Conservation (phyloP, 2,329 filamentous ascomycete species). For the Verticillium tricorpus region DNA sequence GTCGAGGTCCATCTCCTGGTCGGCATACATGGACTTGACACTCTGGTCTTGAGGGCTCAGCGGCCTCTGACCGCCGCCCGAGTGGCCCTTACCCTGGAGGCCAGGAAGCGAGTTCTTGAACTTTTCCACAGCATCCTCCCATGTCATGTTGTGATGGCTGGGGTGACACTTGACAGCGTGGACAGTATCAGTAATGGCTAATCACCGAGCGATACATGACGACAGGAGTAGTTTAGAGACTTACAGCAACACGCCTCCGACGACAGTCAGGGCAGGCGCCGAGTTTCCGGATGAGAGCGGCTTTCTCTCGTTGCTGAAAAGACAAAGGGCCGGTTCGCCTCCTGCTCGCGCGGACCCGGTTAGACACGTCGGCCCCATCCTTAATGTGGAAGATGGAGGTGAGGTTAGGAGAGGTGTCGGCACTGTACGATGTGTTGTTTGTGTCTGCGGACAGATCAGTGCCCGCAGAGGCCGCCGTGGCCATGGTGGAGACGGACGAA, state of each 20-base stretch:
- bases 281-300: conserved; percentile 54
- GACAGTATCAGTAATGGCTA: conserved; percentile 3
- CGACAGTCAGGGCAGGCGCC: conserved; percentile 54
- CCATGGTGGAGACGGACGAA: conserved; percentile 48
- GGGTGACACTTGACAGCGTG: conserved; percentile 46
- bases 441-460: conserved; percentile 40
- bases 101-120: conserved; percentile 43
- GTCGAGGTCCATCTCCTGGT: conserved; percentile 55
- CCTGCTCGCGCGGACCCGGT: conserved; percentile 50
- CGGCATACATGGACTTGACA: conserved; percentile 34
- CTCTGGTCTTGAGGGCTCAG: conserved; percentile 39
- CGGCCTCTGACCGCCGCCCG: conserved; percentile 27
- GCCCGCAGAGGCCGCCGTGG: conserved; percentile 27
- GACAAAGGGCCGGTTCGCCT: conserved; percentile 56
- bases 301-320: conserved; percentile 53
- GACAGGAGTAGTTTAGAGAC: conserved; percentile 21
- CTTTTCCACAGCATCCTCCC: conserved; percentile 53
- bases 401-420: conserved; percentile 46
- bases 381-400: conserved; percentile 50
- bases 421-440: conserved; percentile 46
- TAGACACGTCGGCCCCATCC: conserved; percentile 50
- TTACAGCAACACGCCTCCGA: conserved; percentile 54
- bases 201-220: conserved; percentile 8
- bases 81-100: conserved; percentile 16
- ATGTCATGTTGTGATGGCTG: conserved; percentile 56